Percentiles rank a stretch among this genome's conserved stretches.
Conservation (phyloP, 1,284 basidiomycete genomes). For the Tremellales sp. region DNA sequence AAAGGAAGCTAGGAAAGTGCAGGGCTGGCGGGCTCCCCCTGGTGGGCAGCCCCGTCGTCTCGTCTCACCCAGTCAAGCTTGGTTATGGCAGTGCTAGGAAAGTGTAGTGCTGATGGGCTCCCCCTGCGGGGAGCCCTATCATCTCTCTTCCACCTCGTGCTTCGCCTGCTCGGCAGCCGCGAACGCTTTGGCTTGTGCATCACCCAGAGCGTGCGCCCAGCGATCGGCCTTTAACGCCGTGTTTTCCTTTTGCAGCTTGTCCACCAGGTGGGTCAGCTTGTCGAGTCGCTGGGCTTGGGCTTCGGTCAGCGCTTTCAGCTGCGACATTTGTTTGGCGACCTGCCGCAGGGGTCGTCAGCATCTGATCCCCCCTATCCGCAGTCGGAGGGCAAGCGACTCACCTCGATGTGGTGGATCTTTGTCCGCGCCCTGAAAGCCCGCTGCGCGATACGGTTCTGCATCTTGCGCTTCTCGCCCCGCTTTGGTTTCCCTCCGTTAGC, state of each 20-base stretch:
- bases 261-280: background rate
- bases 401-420: conserved; percentile 8
- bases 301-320: conserved; percentile 3
- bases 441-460: conserved; percentile 18
- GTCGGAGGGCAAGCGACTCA: conserved; percentile 1
- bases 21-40: too few species aligned
- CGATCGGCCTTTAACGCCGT: background rate
- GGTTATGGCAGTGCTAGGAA: too few species aligned
- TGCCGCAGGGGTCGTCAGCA: background rate
- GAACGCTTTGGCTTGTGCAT: background rate
- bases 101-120: too few species aligned
- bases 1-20: too few species aligned
- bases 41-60: too few species aligned
- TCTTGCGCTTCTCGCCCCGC: conserved; percentile 4
- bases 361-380: background rate
- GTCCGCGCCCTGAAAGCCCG: conserved; percentile 12
- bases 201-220: background rate
- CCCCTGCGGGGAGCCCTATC: background rate
- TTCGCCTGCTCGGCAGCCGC: background rate
- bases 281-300: background rate
- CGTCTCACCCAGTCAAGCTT: too few species aligned
- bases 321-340: conserved; percentile 3
- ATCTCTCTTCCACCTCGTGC: too few species aligned
- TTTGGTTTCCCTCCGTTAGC: background rate
- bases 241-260: conserved; percentile 4